These are phyloP conservation scores for Dillenia suffruticosa DNA, from an alignment of 164 flowering plant genomes.

Conservation along the genomic window DNA sequence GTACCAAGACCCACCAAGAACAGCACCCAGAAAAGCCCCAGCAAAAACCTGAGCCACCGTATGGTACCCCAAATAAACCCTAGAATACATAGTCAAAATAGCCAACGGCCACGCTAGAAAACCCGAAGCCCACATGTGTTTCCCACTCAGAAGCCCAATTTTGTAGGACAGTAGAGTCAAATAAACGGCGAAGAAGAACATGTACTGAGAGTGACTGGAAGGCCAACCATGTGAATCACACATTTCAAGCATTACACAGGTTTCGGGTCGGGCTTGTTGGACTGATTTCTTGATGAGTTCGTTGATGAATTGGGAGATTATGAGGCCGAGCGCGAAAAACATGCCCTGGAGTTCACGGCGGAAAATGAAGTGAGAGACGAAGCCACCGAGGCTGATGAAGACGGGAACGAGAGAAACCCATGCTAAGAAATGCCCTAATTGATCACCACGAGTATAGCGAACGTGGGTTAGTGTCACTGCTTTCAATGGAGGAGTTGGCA, in stretches of 20 bases:
- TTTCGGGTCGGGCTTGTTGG: conserved; percentile 78
- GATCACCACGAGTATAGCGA: conserved; percentile 69
- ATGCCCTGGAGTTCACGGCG: conserved; percentile 84
- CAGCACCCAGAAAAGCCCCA: conserved; percentile 64
- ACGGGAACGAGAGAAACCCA: conserved; percentile 91
- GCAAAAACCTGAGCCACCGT: conserved; percentile 86
- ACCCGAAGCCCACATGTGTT: conserved; percentile 22
- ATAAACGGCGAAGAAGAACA: conserved; percentile 85
- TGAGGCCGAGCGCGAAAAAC: conserved; percentile 72
- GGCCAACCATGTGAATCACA: conserved; percentile 99
- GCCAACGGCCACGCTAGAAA: conserved; percentile 57
- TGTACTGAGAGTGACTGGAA: conserved; percentile 86
- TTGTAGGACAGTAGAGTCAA: conserved; percentile 43
- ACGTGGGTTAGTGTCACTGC: conserved; percentile 88
- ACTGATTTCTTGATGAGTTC: conserved; percentile 63
- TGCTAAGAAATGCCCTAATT: conserved; percentile 73
- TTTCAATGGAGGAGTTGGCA: conserved; percentile 37
- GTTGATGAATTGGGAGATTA: conserved; percentile 72
- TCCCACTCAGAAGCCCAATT: conserved; percentile 23
- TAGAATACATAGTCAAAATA: conserved; percentile 67
- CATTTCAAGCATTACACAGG: conserved; percentile 69
- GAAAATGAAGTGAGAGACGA: conserved; percentile 73
- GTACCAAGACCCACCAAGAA: conserved; percentile 71
- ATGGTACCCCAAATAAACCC: conserved; percentile 97
- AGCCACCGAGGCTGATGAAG: conserved; percentile 83